Conservation (phyloP, 2,329 filamentous ascomycete genomes). For the Ceratocystiopsis minuta region DNA sequence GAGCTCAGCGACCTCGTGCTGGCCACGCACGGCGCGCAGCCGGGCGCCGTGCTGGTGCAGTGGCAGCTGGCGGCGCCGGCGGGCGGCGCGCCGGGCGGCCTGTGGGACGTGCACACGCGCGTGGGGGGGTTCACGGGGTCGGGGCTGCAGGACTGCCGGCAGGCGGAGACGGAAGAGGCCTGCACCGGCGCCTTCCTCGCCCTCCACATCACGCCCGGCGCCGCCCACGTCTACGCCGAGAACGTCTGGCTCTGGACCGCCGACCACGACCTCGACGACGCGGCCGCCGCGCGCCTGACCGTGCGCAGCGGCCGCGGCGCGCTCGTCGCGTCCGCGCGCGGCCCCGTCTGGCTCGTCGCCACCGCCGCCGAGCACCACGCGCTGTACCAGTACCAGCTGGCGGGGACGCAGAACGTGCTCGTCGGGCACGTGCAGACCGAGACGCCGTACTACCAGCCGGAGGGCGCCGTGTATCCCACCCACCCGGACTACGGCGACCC, state of each 20-base stretch:
- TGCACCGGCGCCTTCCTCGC: slow-evolving; percentile 42
- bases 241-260: slow-evolving; percentile 48
- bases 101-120: slow-evolving; percentile 45
- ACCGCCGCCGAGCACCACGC: slow-evolving; percentile 47
- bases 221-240: slow-evolving; percentile 26
- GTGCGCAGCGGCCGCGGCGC: slow-evolving; percentile 2
- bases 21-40: slow-evolving; percentile 45
- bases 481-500: slow-evolving; percentile 26
- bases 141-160: slow-evolving; percentile 43
- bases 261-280: slow-evolving; percentile 28
- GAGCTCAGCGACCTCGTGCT: slow-evolving; percentile 58
- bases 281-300: slow-evolving; percentile 2
- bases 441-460: slow-evolving; percentile 54
- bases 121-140: slow-evolving; percentile 56
- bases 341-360: slow-evolving; percentile 40
- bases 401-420: slow-evolving; percentile 40
- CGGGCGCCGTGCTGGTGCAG: slow-evolving; percentile 52
- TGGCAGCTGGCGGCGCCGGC: slow-evolving; percentile 44
- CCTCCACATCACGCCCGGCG: slow-evolving; percentile 23
- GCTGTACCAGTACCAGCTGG: slow-evolving; percentile 52
- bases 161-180: slow-evolving; percentile 18
- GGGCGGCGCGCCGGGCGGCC: slow-evolving; percentile 19
- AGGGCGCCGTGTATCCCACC: slow-evolving; percentile 21
- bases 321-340: slow-evolving; percentile 15
- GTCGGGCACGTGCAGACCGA: slow-evolving; percentile 51